phyloP scores from a whole-genome alignment of 768 basidiomycete species.

The Cyclocybe aegerita region DNA sequence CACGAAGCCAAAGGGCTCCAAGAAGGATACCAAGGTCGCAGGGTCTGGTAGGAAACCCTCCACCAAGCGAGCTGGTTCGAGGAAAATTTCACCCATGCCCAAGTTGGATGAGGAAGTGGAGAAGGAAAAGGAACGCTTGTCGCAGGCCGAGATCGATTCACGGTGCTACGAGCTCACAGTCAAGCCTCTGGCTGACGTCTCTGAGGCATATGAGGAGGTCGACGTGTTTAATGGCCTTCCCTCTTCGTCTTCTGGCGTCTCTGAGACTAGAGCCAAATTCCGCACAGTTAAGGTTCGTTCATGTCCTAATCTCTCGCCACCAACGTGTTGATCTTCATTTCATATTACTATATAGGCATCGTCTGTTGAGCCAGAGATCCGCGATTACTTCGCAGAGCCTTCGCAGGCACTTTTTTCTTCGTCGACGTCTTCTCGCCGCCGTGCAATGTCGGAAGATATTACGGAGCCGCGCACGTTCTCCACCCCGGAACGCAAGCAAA shows the following conservation, averaged over 20 bases:
- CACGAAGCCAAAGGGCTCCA: slow-evolving; percentile 27
- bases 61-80: slow-evolving; percentile 35
- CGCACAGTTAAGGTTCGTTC: slow-evolving; percentile 49
- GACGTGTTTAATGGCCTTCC: slow-evolving; percentile 28
- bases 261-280: slow-evolving; percentile 34
- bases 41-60: slow-evolving; percentile 33
- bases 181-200: slow-evolving; percentile 75
- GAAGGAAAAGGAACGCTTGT: slow-evolving; percentile 30
- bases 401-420: slow-evolving; percentile 29
- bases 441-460: slow-evolving; percentile 25
- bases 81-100: slow-evolving; percentile 60
- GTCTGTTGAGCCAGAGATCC: slow-evolving; percentile 56
- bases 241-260: slow-evolving; percentile 21
- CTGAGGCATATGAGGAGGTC: slow-evolving; percentile 58
- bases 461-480: slow-evolving; percentile 47
- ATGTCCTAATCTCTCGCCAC: slow-evolving; percentile 7
- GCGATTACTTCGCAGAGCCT: slow-evolving; percentile 48
- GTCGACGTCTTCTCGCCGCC: slow-evolving; percentile 20
- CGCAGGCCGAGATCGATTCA: slow-evolving; percentile 64
- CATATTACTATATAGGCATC: slow-evolving; percentile 36
- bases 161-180: slow-evolving; percentile 81
- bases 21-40: slow-evolving; percentile 38
- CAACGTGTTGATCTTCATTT: slow-evolving; percentile 13
- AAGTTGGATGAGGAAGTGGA: slow-evolving; percentile 52
- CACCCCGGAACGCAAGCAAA: slow-evolving; percentile 72